Conservation (phyloP, 2,329 filamentous ascomycete genomes). For the Trichothecium roseum region DNA sequence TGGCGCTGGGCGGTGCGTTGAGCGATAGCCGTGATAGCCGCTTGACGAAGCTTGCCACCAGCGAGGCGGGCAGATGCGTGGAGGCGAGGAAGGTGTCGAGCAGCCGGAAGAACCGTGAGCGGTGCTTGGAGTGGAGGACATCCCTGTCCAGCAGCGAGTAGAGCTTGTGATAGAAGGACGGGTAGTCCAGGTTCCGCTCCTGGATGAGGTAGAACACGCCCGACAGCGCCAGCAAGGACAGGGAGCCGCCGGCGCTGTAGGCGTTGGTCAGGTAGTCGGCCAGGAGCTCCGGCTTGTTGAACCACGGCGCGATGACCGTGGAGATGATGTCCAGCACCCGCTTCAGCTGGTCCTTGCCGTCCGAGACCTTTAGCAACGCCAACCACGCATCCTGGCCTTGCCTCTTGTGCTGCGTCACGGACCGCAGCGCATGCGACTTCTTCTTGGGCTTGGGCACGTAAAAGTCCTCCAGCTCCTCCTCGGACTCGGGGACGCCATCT, state of each 20-base stretch:
- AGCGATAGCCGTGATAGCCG: slow-evolving; percentile 74
- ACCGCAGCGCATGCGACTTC: slow-evolving; percentile 55
- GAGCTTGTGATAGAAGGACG: slow-evolving; percentile 84
- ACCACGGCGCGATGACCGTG: slow-evolving; percentile 77
- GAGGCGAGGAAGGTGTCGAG: slow-evolving; percentile 85
- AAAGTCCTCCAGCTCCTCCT: slow-evolving; percentile 57
- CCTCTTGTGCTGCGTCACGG: slow-evolving; percentile 61
- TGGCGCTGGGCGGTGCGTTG: slow-evolving; percentile 79
- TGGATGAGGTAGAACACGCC: slow-evolving; percentile 93
- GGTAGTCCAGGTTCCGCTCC: slow-evolving; percentile 91
- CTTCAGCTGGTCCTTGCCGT: slow-evolving; percentile 69
- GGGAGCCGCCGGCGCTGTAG: slow-evolving; percentile 78
- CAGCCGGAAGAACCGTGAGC: slow-evolving; percentile 85
- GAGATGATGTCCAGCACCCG: slow-evolving; percentile 65
- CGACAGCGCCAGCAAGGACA: slow-evolving; percentile 77
- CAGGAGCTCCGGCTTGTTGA: slow-evolving; percentile 74
- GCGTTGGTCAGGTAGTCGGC: slow-evolving; percentile 97
- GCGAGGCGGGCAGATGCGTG: slow-evolving; percentile 79
- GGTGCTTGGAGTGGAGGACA: slow-evolving; percentile 86
- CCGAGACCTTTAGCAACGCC: slow-evolving; percentile 56
- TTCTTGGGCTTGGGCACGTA: slow-evolving; percentile 56
- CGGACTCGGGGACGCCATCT: slow-evolving; percentile 58
- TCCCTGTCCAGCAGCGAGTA: slow-evolving; percentile 84
- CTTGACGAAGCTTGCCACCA: slow-evolving; percentile 96
- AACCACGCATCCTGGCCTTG: slow-evolving; percentile 83